Conservation (phyloP, 2,329 filamentous ascomycete genomes). For the Cladosporium sp. region DNA sequence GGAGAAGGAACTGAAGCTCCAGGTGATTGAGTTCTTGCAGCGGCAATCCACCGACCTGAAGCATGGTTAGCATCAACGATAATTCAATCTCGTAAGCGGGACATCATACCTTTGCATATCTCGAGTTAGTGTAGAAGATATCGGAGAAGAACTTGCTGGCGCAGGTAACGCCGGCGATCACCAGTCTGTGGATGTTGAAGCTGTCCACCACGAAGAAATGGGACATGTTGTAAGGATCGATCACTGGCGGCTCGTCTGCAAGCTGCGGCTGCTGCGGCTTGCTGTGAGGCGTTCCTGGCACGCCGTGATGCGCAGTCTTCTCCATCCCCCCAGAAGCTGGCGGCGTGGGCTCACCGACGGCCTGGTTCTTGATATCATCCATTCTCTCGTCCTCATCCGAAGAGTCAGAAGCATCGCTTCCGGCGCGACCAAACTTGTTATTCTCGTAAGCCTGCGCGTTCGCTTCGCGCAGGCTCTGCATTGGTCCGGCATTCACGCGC, state of each 20-base stretch:
- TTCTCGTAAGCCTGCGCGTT: constrained; percentile 45
- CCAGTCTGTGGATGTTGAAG: constrained; percentile 95
- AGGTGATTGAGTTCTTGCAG: constrained; percentile 91
- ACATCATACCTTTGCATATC: constrained; percentile 87
- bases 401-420: constrained; percentile 17
- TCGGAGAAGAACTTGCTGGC: constrained; percentile 99
- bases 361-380: constrained; percentile 24
- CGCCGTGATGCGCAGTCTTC: constrained; percentile 31
- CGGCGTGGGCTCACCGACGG: constrained; percentile 43
- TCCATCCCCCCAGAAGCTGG: constrained; percentile 47
- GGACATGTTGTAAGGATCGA: constrained; percentile 52
- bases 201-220: constrained; percentile 95
- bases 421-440: constrained; percentile 17
- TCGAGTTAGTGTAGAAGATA: constrained; percentile 97
- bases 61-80: constrained; percentile 13
- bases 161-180: constrained; percentile 96
- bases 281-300: constrained; percentile 36
- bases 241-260: constrained; percentile 32
- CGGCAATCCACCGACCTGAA: constrained; percentile 86
- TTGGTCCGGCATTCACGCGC: constrained; percentile 77
- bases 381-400: constrained; percentile 27
- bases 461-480: constrained; percentile 56
- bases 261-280: constrained; percentile 29
- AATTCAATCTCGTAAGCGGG: too few relatives aligned
- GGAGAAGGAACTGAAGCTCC: constrained; percentile 88